Conservation (phyloP, 306 rosid species). For the Dalbergia oliveri region DNA sequence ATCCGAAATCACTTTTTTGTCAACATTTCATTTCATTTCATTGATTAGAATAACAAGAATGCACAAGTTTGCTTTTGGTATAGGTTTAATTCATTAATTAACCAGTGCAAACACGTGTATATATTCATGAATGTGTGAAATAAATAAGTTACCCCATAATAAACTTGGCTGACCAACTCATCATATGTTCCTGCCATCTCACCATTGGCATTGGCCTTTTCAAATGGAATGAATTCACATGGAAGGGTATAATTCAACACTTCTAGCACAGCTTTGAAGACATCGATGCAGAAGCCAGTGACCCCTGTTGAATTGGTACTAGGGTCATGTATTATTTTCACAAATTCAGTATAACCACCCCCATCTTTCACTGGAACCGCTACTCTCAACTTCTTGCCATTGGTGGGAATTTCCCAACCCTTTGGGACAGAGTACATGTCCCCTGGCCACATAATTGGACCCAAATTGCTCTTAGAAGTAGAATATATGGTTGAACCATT, state of each 20-base stretch:
- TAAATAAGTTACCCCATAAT: slow-evolving; percentile 50
- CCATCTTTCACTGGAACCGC: slow-evolving; percentile 51
- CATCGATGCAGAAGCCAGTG: slow-evolving; percentile 63
- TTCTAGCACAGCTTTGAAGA: slow-evolving; percentile 56
- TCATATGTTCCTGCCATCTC: slow-evolving; percentile 47
- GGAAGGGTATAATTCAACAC: slow-evolving; percentile 52
- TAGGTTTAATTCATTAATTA: no score
- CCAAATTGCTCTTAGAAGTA: slow-evolving; percentile 38
- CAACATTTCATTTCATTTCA: neutral
- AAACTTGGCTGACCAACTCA: slow-evolving; percentile 57
- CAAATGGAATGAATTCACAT: slow-evolving; percentile 56
- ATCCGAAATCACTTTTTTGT: neutral
- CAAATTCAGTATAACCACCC: slow-evolving; percentile 43
- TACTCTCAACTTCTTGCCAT: slow-evolving; percentile 53
- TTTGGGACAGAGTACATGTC: slow-evolving; percentile 47
- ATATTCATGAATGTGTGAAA: neutral
- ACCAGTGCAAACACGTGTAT: no score
- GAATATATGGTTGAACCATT: neutral
- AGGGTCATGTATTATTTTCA: slow-evolving; percentile 7
- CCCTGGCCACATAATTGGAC: slow-evolving; percentile 67
- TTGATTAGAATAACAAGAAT: neutral
- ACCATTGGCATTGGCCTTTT: slow-evolving; percentile 14
- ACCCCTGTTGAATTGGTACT: slow-evolving; percentile 21
- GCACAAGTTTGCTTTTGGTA: neutral
- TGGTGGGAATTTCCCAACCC: slow-evolving; percentile 64